Base-by-base conservation (phyloP, 371 early-diverging fungal species). In the Mucor racemosus region DNA sequence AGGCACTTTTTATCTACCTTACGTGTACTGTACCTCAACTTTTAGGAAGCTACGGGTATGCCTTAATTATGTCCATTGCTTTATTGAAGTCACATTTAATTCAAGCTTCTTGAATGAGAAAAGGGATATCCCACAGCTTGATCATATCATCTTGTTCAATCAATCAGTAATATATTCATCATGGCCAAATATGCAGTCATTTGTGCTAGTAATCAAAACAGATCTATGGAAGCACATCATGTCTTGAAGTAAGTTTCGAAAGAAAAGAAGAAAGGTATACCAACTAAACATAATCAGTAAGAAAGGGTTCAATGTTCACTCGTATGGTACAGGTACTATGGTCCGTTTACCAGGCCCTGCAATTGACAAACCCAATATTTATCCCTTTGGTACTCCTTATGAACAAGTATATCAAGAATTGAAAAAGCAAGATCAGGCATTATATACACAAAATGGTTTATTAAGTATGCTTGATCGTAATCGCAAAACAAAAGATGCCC, bases 161-260 rank as follows among this genome's bases (percentile, higher is more conserved):
- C 38, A 38, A 11, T 38, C 38, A 38, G 4, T 26, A 26, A 26
- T 26, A 26, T 26, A 26, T 44, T 17, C 7, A 39, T 14, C 56
- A 92, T 92, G 93, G 90, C 89, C 68, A 86, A 86, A 62, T 94
- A 91, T 69, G 95, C 95, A 7, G 96, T 98, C 15, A 91, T 97
- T 61, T 99, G 99, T 76, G 96, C 97, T 26, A 95, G 95, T 76
- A 99, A 99, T 78, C 95, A 95, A 81, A 99, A 99, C 76, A 85
- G 99, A 55, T 94, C 94, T 68, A 99, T 99, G 99, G 97, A 98
- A 73, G 97, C 94, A 1, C 98, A 97, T 65, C 84, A 91, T 78
- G 93, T 94, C 34, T 79, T 97, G 21, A 78, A 82, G 92, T 92
- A 82, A 67, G n/a, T 34, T 19, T 38, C 13, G 7, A 39, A 19